Base-by-base conservation (phyloP, 768 basidiomycete genomes). In the Lactarius hatsudake region DNA sequence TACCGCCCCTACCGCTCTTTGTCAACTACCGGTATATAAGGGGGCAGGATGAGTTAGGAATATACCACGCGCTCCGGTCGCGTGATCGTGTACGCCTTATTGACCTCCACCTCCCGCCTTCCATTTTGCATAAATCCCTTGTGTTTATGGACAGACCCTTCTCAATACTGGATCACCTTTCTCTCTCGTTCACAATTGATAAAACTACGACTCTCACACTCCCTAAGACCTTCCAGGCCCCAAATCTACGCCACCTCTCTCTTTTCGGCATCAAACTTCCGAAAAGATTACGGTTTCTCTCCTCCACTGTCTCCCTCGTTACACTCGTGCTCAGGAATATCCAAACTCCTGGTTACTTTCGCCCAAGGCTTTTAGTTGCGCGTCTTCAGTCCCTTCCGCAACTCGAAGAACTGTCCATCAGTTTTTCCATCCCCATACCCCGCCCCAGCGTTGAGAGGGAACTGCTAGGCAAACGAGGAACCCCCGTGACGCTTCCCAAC, bases 321-420 rank as follows among this genome's bases (percentile, higher is more conserved):
- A 15, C 9, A 18, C 43, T 56, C 20, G n/a, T 5, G 0, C 45
- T 48, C 10, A 23, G 0, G 4, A 23, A 23, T 4, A n/a, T n/a
- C 45, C 10, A 4, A n/a, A n/a, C 20, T 48, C 3, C 45, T n/a
- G 10, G 10, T n/a, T 48, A 48, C 45, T 17, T 30, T 7, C 13
- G 1, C 6, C 54, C 54, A 15, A 30, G 6, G 18, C 13, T 15
- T 18, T 30, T 28, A 18, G 23, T 15, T 5, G 54, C 54, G 30
- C 18, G 28, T 18, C 30, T 26, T 17, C 28, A 5, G 17, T 45
- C 23, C 8, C 30, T 64, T 20, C 48, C 36, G 13, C 58, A 42
- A 1, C 64, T 64, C 5, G 58, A 53, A 15, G 58, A 64, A 38
- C 12, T 65, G 18, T 26, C 59, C 10, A 60, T 65, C 28, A 30